A percentile compares a stretch with the other conserved stretches of the same genome.
Conservation (phyloP, 768 basidiomycete species). For the Boletus sp. region DNA sequence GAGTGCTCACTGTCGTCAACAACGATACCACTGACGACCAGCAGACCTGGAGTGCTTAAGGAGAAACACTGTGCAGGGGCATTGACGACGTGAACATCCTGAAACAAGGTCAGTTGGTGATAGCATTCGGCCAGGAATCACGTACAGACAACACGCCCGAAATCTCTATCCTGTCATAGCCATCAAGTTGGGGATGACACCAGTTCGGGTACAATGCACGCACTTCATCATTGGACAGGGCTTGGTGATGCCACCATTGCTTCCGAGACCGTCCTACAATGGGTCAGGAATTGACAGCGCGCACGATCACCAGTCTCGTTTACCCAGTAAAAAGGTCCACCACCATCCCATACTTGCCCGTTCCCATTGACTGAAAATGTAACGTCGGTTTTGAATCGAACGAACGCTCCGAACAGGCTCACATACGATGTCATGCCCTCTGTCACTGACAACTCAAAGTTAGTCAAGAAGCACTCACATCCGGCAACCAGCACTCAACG, state of each 20-base stretch:
- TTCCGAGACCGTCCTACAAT: conserved; percentile 25
- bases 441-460: conserved; percentile 13
- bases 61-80: conserved; percentile 35
- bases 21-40: conserved; percentile 45
- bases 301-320: not conserved
- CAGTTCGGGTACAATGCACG: not conserved
- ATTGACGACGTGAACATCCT: conserved; percentile 39
- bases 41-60: conserved; percentile 28
- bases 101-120: not conserved
- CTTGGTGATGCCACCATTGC: conserved; percentile 14
- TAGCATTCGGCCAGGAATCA: not conserved
- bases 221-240: conserved; percentile 40
- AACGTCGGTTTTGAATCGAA: not conserved
- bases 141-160: conserved; percentile 38
- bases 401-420: conserved; percentile 10
- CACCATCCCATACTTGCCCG: conserved; percentile 40
- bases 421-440: conserved; percentile 49
- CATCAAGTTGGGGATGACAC: not conserved
- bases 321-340: conserved; percentile 44
- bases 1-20: conserved; percentile 54
- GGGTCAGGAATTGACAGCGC: not conserved
- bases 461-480: not conserved
- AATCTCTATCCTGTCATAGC: conserved; percentile 32
- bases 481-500: not conserved
- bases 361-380: conserved; percentile 34